Base-by-base conservation (phyloP, 1,284 basidiomycete species). In the Leccinum ambiguum region DNA sequence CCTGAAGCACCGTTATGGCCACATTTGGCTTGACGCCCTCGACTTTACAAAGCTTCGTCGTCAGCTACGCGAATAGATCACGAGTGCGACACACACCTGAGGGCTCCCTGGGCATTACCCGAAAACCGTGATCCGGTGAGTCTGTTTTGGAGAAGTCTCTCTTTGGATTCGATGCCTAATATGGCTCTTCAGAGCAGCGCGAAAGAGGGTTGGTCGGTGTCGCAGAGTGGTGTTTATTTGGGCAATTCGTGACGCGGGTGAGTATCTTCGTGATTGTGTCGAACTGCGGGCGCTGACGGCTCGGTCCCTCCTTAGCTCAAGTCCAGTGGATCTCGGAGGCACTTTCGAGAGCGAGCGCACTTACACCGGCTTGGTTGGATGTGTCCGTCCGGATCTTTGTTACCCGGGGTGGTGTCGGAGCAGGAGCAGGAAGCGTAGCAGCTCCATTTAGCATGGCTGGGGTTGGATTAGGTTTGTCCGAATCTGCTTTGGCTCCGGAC, bases 241-340 rank as follows among this genome's bases (percentile, higher is more conserved):
- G 80, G 72, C 72, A 1, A 69, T 81, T 8, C 77, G 79, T 6
- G 76, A 80, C 36, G 56, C 71, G 2, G 68, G 81, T 81, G 67
- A 65, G 77, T 13, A 30, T 62, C 1, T 26, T 26, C 21, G 10
- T 26, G 53, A 26, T 16, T 26, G 21, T 14, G 5, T 26, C 21
- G 13, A 26, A 9, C 8, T 26, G 7, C 23, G 13, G 2, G 23
- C 13, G 13, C 23, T 56, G 14, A 56, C 4, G 13, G 21, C 16
- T 50, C 10, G 48, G 23, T 18, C 8, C 4, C 45, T 48, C n/a
- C 18, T 50, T 36, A 63, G 78, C 70, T 53, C 73, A 77, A 53
- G 64, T 78, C 48, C 65, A 68, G 4, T 80, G 79, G 77, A 75
- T 81, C 58, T 73, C 75, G 1, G 71, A 76, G 5, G 67, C 70